Percentiles rank a stretch among this genome's conserved stretches.
phyloP scores from a whole-genome alignment of 352 stramenopile genomes.

The Phytophthora uliginosa region DNA sequence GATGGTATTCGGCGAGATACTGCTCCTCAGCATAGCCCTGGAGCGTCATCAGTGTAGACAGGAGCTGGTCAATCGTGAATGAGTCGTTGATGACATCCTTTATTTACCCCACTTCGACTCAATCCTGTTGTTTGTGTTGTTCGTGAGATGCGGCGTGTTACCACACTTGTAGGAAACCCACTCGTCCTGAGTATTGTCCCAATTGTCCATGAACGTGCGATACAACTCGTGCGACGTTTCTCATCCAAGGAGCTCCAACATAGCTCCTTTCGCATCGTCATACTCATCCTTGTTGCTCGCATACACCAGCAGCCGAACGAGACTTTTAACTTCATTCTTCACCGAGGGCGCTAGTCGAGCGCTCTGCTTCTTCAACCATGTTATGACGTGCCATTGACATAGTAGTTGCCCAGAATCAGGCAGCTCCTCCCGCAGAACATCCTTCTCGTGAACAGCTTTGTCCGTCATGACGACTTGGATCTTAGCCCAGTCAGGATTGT shows the following conservation, averaged over 20 bases:
- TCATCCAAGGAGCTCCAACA: not conserved
- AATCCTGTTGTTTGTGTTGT: not conserved
- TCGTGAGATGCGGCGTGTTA: not conserved
- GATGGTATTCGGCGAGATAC: not conserved
- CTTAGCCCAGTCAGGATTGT: too few relatives aligned
- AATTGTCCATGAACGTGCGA: not conserved
- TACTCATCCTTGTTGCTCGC: not conserved
- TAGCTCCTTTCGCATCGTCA: not conserved
- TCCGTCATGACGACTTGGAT: too few relatives aligned
- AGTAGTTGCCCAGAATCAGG: slow-evolving; percentile 13
- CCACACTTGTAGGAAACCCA: not conserved
- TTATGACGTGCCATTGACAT: slow-evolving; percentile 19
- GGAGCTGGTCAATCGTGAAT: not conserved
- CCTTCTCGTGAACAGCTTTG: too few relatives aligned
- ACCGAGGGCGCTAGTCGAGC: not conserved
- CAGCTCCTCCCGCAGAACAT: not conserved
- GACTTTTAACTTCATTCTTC: not conserved
- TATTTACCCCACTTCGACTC: not conserved
- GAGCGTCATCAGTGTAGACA: not conserved
- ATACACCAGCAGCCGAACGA: slow-evolving; percentile 9
- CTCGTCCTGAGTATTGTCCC: not conserved
- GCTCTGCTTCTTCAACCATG: slow-evolving; percentile 9
- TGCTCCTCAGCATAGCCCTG: not conserved
- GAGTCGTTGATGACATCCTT: not conserved
- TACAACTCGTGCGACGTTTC: slow-evolving; percentile 2